Conservation (phyloP, 2,329 filamentous ascomycete genomes). For the Cryphonectria japonica region DNA sequence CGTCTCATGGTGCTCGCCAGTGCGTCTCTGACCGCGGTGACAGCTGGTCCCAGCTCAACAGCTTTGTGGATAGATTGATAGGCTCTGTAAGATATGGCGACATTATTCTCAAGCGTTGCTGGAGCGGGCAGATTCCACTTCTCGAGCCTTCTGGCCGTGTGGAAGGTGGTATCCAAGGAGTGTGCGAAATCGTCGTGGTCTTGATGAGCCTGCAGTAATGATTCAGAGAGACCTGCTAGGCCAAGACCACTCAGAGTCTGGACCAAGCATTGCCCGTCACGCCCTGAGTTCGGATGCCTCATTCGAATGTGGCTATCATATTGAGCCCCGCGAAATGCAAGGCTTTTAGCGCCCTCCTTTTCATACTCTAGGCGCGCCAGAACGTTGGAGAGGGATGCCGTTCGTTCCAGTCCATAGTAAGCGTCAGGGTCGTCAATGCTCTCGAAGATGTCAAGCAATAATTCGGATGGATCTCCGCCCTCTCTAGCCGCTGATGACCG, state of each 20-base stretch:
- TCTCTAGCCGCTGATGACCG: conserved; percentile 65
- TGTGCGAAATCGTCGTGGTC: conserved; percentile 59
- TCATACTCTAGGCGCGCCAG: conserved; percentile 87
- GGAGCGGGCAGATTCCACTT: conserved; percentile 90
- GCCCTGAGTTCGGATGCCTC: conserved; percentile 55
- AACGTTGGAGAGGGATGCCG: conserved; percentile 75
- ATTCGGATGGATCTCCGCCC: conserved; percentile 59
- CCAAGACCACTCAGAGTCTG: conserved; percentile 80
- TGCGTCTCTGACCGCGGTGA: conserved; percentile 64
- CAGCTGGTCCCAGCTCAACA: conserved; percentile 56
- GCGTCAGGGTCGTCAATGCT: conserved; percentile 95
- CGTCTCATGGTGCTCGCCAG: conserved; percentile 63
- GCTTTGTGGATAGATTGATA: conserved; percentile 79
- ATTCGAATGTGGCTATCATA: conserved; percentile 82
- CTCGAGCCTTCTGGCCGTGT: conserved; percentile 79
- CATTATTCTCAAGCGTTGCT: conserved; percentile 61
- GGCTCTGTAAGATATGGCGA: conserved; percentile 75
- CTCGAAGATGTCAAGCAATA: conserved; percentile 82
- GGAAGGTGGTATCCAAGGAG: conserved; percentile 73
- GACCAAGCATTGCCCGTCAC: conserved; percentile 72
- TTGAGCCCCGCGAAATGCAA: conserved; percentile 88
- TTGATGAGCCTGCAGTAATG: conserved; percentile 71
- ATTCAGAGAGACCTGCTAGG: conserved; percentile 82
- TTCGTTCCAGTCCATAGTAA: conserved; percentile 88
- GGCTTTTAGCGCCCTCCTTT: conserved; percentile 80